A percentile compares a stretch with the other conserved stretches of the same genome.
Evolutionary conservation across 441 rosid genomes (phyloP).

Genomic region (Populus hybrid): DNA sequence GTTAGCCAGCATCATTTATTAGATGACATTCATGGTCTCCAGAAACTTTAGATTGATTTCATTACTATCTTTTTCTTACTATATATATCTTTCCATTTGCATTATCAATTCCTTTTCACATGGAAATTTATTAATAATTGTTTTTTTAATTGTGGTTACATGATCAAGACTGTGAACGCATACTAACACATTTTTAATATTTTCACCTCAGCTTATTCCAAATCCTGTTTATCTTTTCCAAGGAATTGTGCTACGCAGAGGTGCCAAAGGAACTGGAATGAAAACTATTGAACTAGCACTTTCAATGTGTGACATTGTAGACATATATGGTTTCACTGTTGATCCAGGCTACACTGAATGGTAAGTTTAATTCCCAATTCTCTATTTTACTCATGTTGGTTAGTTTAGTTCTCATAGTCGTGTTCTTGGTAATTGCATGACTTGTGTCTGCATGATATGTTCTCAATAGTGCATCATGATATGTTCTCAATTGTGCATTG

Average conservation of each 20-base stretch:
- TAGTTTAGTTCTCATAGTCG: not conserved
- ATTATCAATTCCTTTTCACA: not conserved
- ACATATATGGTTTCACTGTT: conserved; percentile 97
- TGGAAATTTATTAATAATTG: not conserved
- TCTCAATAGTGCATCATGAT: not conserved
- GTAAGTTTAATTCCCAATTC: conserved; percentile 31
- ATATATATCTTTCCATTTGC: not conserved
- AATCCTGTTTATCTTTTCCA: conserved; percentile 99
- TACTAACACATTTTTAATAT: conserved; percentile 17
- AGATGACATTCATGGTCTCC: conserved; percentile 5
- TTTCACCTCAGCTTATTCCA: conserved; percentile 62
- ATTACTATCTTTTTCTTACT: not conserved
- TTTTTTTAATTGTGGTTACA: conserved; percentile 2
- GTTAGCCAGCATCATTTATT: conserved; percentile 10
- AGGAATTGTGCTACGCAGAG: conserved; percentile 95
- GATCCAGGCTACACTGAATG: conserved; percentile 99
- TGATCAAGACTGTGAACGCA: not conserved
- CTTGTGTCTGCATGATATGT: not conserved
- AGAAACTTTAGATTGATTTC: conserved; percentile 1
- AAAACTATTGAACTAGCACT: conserved; percentile 94
- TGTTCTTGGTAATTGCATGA: not conserved
- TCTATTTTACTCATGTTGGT: not conserved
- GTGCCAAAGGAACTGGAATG: conserved; percentile 99
- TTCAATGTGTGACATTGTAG: conserved; percentile 94
- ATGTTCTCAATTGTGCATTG: not conserved